Base-by-base conservation (phyloP, 1,139 yeast species). In the Yamadazyma kanchanaburiensis region DNA sequence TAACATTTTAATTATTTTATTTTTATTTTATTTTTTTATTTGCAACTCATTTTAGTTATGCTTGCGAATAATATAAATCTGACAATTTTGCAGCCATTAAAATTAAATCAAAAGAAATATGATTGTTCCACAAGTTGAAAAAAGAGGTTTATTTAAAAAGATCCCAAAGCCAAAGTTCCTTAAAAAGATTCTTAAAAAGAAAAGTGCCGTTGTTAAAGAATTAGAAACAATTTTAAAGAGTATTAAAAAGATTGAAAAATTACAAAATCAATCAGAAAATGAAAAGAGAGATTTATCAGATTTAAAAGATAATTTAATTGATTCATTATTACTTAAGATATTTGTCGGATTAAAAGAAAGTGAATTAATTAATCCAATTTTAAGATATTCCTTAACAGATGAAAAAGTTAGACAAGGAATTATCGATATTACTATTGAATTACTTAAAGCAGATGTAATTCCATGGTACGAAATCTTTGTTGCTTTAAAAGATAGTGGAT, bases 391-490 rank as follows among this genome's bases (percentile, higher is more conserved):
- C 6, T 49, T 60, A 27, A 53, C 61, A 11, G 65, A 60, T 36
- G 58, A 54, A 15, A 42, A 51, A 17, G 54, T 55, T 6, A 45
- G 67, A 32, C 46, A 41, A 3, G 49, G 51, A 10, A 31, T 60
- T 14, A 47, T 48, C 18, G 51, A 54, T 16, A 36, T 58, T 11
- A 46, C 58, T 5, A 45, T 56, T 25, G 51, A 55, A 12, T 44
- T 60, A 25, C 34, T 61, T 21, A 42, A 51, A 31, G 54, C 58
- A 1, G 54, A 52, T 20, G 64, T 54, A 4, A 59, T 60, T 37
- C 65, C 67, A 1, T 61, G 53, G 44, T 45, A 50, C 30, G 64
- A 59, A 23, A 47, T 61, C 8, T 59, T 60, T 33, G 43, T 32
- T 6, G 64, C 65, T 7, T 43, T 60, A 31, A 55, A 44, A 33